Base-by-base conservation (phyloP, 805 yeast genomes). In the Nakazawaea ishiwadae region DNA sequence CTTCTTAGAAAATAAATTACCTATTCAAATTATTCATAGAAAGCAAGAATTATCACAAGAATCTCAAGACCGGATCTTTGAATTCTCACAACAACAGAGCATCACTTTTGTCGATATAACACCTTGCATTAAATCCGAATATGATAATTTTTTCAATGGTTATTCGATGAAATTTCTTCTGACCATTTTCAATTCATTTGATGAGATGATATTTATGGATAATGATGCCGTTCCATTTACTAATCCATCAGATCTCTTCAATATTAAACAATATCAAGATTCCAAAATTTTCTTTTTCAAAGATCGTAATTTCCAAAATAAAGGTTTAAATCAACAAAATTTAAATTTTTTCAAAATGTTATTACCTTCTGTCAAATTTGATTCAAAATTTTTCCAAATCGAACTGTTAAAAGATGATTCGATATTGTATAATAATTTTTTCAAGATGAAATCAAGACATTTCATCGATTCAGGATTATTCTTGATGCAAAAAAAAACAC, bases 401-500 rank as follows among this genome's bases (percentile, higher is more conserved):
- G 49, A 46, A 29, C 56, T 66, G 44, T 58, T 56, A 7, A 56
- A 54, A 19, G 49, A 10, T 16, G 33, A 27, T 4, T 6, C 34
- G 20, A 30, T 35, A 4, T 44, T 62, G 30, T 48, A 50, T 26
- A 68, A 70, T 44, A 58, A 71, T 48, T 66, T 71, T 42, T 70
- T 73, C 50, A 63, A 62, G 37, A 61, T 63, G 45, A 43, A 65
- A 48, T 58, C 62, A 40, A 58, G 67, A 50, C 73, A 71, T 51
- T 62, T 62, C 39, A 68, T 71, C 65, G 79, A 73, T 49, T 59
- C 73, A 6, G 79, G 79, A 3, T 52, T 74, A 45, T 66, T 74
- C 32, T 51, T 64, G 1, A 60, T 77, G 18, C 69, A 78, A 46
- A 73, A 69, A 37, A 56, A 58, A 31, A 54, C 61, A 17, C 84